Evolutionary conservation across 805 yeast species (phyloP), one percentile per base, ranked within the genome.

Genomic region (Millerozyma acaciae): DNA sequence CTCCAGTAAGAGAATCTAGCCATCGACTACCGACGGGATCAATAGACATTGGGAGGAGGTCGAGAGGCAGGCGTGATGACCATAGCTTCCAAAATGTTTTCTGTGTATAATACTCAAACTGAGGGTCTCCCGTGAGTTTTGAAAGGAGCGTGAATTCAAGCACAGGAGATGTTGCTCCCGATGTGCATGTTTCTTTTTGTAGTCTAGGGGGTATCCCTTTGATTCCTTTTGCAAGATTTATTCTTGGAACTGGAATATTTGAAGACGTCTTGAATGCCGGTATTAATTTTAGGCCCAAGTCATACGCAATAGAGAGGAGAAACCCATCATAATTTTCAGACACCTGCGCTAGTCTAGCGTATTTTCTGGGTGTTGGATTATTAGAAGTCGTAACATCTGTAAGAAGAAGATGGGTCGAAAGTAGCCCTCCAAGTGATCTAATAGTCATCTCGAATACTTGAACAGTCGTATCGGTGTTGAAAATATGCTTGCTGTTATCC

Each of bases 371-470:
- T 10, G 32, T 17, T 7, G 8, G n/a, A 16, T 26, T 16, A 20
- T 23, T 26, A 19, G 42, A 42, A 9, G 20, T 12, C 9, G 36
- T 38, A 4, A 47, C 40, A 30, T 65, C 69, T 2, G 62, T 48
- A 7, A 67, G 47, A 6, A 67, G 48, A 27, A 86, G 60, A 59
- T 89, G 97, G 0, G 86, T 76, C 2, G 90, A 79, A 15, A 89
- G 50, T 19, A 89, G 62, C 0, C 95, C 87, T 0, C 97, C 97
- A 16, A 89, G 51, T 2, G 85, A 75, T 24, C 97, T 60, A 12
- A 90, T 89, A 4, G 87, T 76, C 3, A 84, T 73, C 55, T 89
- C 97, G 55, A 89, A 89, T 1, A 89, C 94, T 50, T 89, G 97
- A 0, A 89, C 81, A 2, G 80, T 76, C 7, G 87, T 71, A 39